These are phyloP conservation scores for Jaenimonas drosophilae DNA, from an alignment of 208 protist genomes.

Conservation along the genomic window DNA sequence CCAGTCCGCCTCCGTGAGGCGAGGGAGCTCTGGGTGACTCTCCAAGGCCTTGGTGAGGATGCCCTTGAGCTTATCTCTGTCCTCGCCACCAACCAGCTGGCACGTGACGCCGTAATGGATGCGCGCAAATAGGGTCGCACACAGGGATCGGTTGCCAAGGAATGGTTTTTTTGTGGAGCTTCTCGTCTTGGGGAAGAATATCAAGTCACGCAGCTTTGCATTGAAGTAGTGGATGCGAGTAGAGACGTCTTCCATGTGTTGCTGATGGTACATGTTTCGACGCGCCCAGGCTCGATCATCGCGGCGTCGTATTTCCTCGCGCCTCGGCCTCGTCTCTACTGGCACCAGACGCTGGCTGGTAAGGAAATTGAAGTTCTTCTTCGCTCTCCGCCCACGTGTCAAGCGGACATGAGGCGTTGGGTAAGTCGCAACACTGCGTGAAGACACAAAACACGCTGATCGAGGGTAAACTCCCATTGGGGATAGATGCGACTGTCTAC, in stretches of 20 bases:
- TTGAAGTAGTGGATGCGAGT: slow-evolving; percentile 60
- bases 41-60: slow-evolving; percentile 15
- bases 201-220: slow-evolving; percentile 28
- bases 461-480: too few species aligned
- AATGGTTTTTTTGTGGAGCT: slow-evolving; percentile 13
- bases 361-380: slow-evolving; percentile 81
- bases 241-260: slow-evolving; percentile 29
- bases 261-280: slow-evolving; percentile 20
- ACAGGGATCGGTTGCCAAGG: slow-evolving; percentile 22
- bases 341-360: slow-evolving; percentile 37
- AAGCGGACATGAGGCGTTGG: slow-evolving; percentile 16
- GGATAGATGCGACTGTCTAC: too few species aligned
- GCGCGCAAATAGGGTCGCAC: slow-evolving; percentile 7
- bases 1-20: slow-evolving; percentile 37
- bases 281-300: slow-evolving; percentile 32
- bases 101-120: slow-evolving; percentile 16
- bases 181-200: slow-evolving; percentile 48
- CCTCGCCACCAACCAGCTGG: slow-evolving; percentile 26
- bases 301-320: slow-evolving; percentile 14
- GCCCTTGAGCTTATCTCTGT: slow-evolving; percentile 32
- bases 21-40: slow-evolving; percentile 11
- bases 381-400: not conserved
- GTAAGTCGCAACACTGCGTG: slow-evolving; percentile 27
- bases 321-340: slow-evolving; percentile 3
- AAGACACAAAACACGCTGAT: too few species aligned